Conservation (phyloP, 1,284 basidiomycete genomes). For the Ustilago crameri region DNA sequence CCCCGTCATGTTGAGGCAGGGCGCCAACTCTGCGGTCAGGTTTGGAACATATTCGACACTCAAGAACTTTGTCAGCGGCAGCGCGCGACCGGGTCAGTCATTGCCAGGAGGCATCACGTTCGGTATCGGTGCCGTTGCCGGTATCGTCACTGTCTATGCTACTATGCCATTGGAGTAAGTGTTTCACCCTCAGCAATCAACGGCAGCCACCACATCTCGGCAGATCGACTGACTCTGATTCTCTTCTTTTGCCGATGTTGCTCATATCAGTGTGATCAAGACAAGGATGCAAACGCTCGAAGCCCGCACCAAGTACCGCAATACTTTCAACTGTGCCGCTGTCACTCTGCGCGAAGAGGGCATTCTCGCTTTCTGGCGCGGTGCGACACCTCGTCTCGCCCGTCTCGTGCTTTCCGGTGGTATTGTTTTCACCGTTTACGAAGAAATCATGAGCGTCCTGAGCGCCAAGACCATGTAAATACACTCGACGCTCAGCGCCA, state of each 20-base stretch:
- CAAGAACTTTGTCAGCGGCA: constrained; percentile 84
- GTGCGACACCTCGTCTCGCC: constrained; percentile 75
- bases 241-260: not conserved
- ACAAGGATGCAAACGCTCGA: constrained; percentile 95
- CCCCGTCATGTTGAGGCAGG: constrained; percentile 97
- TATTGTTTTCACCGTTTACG: constrained; percentile 85
- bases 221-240: not conserved
- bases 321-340: constrained; percentile 87
- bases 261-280: constrained; percentile 82
- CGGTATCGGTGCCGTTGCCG: constrained; percentile 90
- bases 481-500: not conserved
- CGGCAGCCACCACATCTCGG: no score
- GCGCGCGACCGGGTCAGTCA: constrained; percentile 81
- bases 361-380: constrained; percentile 89
- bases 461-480: constrained; percentile 47
- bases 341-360: constrained; percentile 75
- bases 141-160: constrained; percentile 88
- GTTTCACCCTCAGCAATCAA: not conserved
- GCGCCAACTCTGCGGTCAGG: constrained; percentile 94
- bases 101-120: constrained; percentile 91
- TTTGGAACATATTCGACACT: constrained; percentile 94
- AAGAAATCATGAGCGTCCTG: constrained; percentile 54
- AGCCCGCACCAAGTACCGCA: constrained; percentile 84
- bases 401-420: constrained; percentile 82
- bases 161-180: constrained; percentile 66